phyloP scores from a whole-genome alignment of 2,329 filamentous ascomycete genomes.

The Elsinoe australis region DNA sequence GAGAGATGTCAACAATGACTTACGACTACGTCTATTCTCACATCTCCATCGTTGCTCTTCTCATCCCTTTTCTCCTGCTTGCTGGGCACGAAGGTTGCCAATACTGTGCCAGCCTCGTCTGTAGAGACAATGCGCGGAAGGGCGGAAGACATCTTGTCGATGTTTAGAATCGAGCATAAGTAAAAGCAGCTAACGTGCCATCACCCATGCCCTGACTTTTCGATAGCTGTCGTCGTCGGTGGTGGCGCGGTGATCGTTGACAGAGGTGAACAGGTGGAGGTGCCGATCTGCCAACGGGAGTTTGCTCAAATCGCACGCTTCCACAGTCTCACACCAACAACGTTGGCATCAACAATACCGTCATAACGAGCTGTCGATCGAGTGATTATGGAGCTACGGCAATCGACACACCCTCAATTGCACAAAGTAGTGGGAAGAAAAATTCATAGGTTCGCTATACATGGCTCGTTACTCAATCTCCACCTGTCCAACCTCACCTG shows the following conservation, averaged over 20 bases:
- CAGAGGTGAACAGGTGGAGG: no score
- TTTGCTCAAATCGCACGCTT: slow-evolving; percentile 1
- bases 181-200: no score
- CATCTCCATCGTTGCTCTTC: slow-evolving; percentile 19
- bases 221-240: no score
- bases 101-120: slow-evolving; percentile 46
- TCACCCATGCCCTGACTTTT: no score
- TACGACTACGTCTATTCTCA: slow-evolving; percentile 18
- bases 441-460: no score
- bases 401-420: no score
- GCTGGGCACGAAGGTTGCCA: slow-evolving; percentile 41
- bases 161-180: no score
- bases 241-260: no score
- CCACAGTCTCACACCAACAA: not conserved
- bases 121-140: slow-evolving; percentile 19
- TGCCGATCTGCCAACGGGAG: not conserved
- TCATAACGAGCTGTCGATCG: not conserved
- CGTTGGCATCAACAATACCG: not conserved
- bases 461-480: not conserved
- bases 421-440: no score
- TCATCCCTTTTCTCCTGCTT: slow-evolving; percentile 27
- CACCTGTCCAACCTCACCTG: not conserved
- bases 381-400: not conserved
- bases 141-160: not conserved
- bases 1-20: slow-evolving; percentile 17